Evolutionary conservation across 441 rosid species (phyloP).

Genomic region (Capsella rubella): DNA sequence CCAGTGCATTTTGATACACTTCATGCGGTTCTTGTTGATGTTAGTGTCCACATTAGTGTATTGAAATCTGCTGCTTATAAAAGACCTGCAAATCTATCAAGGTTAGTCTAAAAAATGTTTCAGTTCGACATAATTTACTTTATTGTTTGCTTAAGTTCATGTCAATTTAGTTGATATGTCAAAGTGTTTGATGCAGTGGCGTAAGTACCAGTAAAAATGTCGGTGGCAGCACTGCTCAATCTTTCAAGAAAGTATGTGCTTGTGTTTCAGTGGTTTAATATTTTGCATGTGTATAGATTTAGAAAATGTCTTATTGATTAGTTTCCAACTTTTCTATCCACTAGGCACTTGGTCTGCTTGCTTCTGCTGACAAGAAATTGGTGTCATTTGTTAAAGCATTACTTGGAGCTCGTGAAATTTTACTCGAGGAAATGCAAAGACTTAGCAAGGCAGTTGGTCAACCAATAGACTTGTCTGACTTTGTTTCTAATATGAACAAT

Average conservation of each 20-base stretch:
- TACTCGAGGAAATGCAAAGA: slow-evolving; percentile 72
- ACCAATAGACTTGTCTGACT: slow-evolving; percentile 61
- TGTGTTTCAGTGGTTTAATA: not conserved
- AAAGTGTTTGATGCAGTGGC: slow-evolving; percentile 57
- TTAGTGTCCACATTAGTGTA: slow-evolving; percentile 75
- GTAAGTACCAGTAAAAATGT: slow-evolving; percentile 46
- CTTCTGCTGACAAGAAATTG: slow-evolving; percentile 56
- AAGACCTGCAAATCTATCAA: slow-evolving; percentile 53
- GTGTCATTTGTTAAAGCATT: slow-evolving; percentile 70
- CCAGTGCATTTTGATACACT: slow-evolving; percentile 88
- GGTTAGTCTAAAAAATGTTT: slow-evolving; percentile 57
- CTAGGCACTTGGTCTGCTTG: slow-evolving; percentile 58
- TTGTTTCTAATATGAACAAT: slow-evolving; percentile 58
- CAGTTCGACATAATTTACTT: slow-evolving; percentile 15
- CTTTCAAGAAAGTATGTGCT: slow-evolving; percentile 63
- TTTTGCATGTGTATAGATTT: slow-evolving; percentile 8
- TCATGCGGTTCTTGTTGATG: slow-evolving; percentile 86
- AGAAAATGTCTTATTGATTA: slow-evolving; percentile 23
- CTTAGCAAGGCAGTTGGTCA: slow-evolving; percentile 66
- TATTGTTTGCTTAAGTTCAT: not conserved
- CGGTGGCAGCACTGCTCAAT: slow-evolving; percentile 49
- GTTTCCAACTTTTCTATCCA: slow-evolving; percentile 42
- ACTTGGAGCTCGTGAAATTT: slow-evolving; percentile 63
- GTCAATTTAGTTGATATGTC: slow-evolving; percentile 34
- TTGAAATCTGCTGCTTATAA: slow-evolving; percentile 62